phyloP scores from a whole-genome alignment of 2,329 filamentous ascomycete genomes.

The Aureobasidium namibiae region DNA sequence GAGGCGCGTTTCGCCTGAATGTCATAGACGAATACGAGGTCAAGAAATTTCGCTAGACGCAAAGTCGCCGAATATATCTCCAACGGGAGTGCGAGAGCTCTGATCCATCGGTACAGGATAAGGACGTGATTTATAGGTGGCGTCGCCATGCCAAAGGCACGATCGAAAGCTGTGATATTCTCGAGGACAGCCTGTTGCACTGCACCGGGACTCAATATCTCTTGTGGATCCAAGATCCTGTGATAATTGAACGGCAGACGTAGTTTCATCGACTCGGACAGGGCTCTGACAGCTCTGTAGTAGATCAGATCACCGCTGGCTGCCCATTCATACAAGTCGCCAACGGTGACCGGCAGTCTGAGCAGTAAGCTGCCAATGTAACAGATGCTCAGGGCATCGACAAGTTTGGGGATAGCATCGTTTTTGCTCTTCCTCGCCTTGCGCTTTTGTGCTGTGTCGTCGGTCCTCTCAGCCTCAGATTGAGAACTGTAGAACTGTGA shows the following conservation, averaged over 20 bases:
- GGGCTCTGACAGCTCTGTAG: constrained; percentile 48
- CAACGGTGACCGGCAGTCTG: constrained; percentile 65
- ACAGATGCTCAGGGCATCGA: constrained; percentile 69
- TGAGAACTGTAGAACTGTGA: constrained; percentile 53
- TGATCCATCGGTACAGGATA: constrained; percentile 61
- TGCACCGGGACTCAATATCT: constrained; percentile 40
- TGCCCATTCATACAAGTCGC: constrained; percentile 62
- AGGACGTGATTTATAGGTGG: constrained; percentile 65
- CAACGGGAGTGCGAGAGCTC: constrained; percentile 65
- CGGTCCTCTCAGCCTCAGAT: constrained; percentile 38
- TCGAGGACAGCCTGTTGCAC: constrained; percentile 59
- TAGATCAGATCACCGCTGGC: constrained; percentile 62
- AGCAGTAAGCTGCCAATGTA: constrained; percentile 73
- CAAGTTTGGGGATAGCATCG: constrained; percentile 51
- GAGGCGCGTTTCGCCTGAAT: constrained; percentile 20
- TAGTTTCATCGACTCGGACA: constrained; percentile 58
- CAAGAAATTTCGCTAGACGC: constrained; percentile 45
- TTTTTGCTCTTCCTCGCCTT: constrained; percentile 42
- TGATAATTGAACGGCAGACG: constrained; percentile 57
- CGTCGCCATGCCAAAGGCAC: constrained; percentile 61
- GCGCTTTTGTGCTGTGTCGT: constrained; percentile 27
- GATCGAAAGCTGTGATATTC: constrained; percentile 54
- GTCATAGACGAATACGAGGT: constrained; percentile 49
- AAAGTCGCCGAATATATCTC: constrained; percentile 56
- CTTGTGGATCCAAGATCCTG: constrained; percentile 47